phyloP scores from a whole-genome alignment of 2,329 filamentous ascomycete genomes.

The Madurella mycetomatis region DNA sequence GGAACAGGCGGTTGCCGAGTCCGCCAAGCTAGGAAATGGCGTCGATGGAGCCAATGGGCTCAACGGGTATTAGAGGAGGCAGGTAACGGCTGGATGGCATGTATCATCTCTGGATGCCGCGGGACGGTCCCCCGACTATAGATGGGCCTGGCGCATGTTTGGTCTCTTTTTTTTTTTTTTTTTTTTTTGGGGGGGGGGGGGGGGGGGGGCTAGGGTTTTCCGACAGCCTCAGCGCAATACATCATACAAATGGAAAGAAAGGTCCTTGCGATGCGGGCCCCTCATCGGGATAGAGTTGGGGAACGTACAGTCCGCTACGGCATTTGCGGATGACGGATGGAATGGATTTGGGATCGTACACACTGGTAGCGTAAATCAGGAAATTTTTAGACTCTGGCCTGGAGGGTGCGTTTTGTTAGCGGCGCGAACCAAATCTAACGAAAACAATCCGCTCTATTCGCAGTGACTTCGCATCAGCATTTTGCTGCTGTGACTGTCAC shows the following conservation, averaged over 20 bases:
- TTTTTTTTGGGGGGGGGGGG: too few relatives aligned
- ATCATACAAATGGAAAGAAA: slow-evolving; percentile 2
- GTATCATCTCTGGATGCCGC: not conserved
- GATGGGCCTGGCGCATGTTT: slow-evolving; percentile 10
- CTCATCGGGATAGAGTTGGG: not conserved
- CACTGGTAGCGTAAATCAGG: too few relatives aligned
- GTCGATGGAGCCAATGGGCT: slow-evolving; percentile 17
- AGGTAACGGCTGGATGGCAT: not conserved
- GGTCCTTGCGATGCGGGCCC: not conserved
- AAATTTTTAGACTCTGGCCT: too few relatives aligned
- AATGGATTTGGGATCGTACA: too few relatives aligned
- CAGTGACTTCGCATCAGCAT: too few relatives aligned
- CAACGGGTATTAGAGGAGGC: slow-evolving; percentile 11
- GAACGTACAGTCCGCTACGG: too few relatives aligned
- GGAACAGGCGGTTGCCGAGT: slow-evolving; percentile 59
- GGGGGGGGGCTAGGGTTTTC: not conserved
- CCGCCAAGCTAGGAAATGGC: slow-evolving; percentile 20
- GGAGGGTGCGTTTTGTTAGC: too few relatives aligned
- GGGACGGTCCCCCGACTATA: not conserved
- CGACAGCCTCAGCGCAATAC: not conserved
- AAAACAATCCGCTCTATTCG: too few relatives aligned
- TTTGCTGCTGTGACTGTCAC: too few relatives aligned
- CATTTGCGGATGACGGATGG: too few relatives aligned
- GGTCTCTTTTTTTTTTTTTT: not conserved
- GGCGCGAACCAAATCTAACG: too few relatives aligned